Percentiles rank a stretch among this genome's conserved stretches.
Evolutionary conservation across 352 stramenopile genomes (phyloP).

Genomic region (Phytophthora aleatoria): DNA sequence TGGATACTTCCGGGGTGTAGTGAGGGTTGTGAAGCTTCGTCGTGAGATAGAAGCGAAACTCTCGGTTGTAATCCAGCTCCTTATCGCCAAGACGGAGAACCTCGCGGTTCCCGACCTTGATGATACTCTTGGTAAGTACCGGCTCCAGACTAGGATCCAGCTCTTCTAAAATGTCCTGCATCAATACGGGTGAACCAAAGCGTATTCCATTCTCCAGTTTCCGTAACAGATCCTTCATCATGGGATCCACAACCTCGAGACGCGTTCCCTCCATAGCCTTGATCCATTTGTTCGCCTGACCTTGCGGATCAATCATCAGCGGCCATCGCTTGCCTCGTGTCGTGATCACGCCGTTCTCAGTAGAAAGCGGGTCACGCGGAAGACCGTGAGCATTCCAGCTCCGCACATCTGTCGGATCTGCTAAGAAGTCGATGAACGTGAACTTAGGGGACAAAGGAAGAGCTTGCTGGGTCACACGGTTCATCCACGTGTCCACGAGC

Average conservation of each 20-base stretch:
- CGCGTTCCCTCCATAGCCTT: constrained; percentile 91
- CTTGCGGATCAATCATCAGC: constrained; percentile 97
- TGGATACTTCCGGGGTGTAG: constrained; percentile 95
- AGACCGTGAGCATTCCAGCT: constrained; percentile 96
- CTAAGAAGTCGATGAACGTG: constrained; percentile 92
- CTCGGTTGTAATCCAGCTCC: constrained; percentile 94
- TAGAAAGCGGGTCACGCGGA: constrained; percentile 92
- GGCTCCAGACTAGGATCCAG: constrained; percentile 95
- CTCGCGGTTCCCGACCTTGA: constrained; percentile 94
- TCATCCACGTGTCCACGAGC: constrained; percentile 90
- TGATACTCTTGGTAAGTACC: constrained; percentile 94
- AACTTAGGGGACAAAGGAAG: constrained; percentile 90
- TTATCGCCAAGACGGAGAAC: constrained; percentile 95
- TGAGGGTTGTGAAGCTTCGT: constrained; percentile 97
- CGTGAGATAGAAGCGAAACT: constrained; percentile 96
- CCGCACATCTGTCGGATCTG: constrained; percentile 93
- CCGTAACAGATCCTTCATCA: constrained; percentile 94
- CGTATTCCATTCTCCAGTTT: constrained; percentile 95
- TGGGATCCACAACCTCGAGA: constrained; percentile 94
- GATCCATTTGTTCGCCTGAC: constrained; percentile 97
- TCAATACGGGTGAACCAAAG: constrained; percentile 93
- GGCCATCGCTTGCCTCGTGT: constrained; percentile 94
- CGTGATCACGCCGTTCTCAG: constrained; percentile 96
- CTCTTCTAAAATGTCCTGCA: constrained; percentile 96
- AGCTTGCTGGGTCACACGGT: constrained; percentile 79